Percentiles rank a stretch among this genome's conserved stretches.
These are phyloP conservation scores for Trichoderma sp. DNA, from an alignment of 2,329 filamentous ascomycete species.

Conservation along the genomic window DNA sequence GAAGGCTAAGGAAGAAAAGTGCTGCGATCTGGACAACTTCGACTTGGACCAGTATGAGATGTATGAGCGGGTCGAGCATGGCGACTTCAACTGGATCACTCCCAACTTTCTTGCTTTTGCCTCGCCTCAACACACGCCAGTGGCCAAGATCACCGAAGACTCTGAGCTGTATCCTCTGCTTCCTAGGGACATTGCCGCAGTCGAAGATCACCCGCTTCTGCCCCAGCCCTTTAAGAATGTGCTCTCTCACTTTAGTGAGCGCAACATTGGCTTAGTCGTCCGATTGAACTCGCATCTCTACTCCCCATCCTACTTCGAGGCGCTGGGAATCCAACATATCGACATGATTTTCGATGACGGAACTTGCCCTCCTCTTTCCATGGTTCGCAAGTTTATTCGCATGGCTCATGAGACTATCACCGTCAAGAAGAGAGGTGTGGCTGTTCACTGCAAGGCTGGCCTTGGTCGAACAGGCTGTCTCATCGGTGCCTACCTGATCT, in stretches of 20 bases:
- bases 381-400: conserved; percentile 93
- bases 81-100: conserved; percentile 99
- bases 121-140: conserved; percentile 81
- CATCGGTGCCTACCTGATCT: conserved; percentile 96
- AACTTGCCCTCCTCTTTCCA: conserved; percentile 82
- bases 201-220: conserved; percentile 67
- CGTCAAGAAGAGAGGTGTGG: conserved; percentile 85
- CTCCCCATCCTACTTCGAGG: conserved; percentile 94
- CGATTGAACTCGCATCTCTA: conserved; percentile 94
- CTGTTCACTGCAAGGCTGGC: conserved; percentile 97
- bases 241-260: conserved; percentile 78
- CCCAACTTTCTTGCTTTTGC: conserved; percentile 95
- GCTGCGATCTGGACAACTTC: conserved; percentile 89
- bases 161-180: conserved; percentile 72
- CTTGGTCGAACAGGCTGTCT: conserved; percentile 92
- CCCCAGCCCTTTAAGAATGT: conserved; percentile 95
- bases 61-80: conserved; percentile 93
- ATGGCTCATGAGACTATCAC: conserved; percentile 93
- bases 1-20: conserved; percentile 95
- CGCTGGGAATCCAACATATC: conserved; percentile 88
- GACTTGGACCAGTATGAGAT: conserved; percentile 96
- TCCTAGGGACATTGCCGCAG: conserved; percentile 70
- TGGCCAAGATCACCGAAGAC: conserved; percentile 66
- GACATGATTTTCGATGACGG: conserved; percentile 99
- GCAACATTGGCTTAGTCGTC: conserved; percentile 89